Conservation (phyloP, 2,329 filamentous ascomycete species). For the Zalaria obscura region DNA sequence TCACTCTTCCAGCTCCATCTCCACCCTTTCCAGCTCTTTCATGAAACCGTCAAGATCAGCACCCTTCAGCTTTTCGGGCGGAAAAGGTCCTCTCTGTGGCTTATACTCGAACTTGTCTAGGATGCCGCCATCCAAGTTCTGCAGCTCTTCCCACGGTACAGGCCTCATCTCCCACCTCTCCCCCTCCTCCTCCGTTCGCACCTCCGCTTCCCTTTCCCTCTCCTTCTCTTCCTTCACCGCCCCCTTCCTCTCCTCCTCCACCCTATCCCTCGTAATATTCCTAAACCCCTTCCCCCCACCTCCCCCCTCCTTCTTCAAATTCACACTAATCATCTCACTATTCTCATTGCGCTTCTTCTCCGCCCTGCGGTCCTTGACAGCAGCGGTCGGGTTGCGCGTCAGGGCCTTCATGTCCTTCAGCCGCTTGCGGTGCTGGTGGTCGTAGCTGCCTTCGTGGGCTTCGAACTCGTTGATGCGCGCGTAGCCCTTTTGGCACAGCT, state of each 20-base stretch:
- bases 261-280: conserved; percentile 1
- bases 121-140: neutral
- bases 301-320: conserved; percentile 1
- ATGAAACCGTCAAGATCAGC: neutral
- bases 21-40: neutral
- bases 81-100: neutral
- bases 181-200: neutral
- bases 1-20: neutral
- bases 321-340: conserved; percentile 6
- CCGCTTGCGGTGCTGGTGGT: conserved; percentile 86
- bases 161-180: neutral
- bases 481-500: conserved; percentile 87
- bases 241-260: neutral
- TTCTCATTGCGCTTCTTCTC: conserved; percentile 24
- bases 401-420: conserved; percentile 80
- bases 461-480: conserved; percentile 92
- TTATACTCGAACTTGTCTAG: neutral
- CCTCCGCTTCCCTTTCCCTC: neutral
- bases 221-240: neutral
- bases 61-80: no score
- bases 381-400: conserved; percentile 55
- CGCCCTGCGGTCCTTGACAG: conserved; percentile 50
- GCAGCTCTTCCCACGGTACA: conserved; percentile 6
- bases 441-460: conserved; percentile 84
- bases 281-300: conserved; percentile 5